Conservation (phyloP, 2,329 filamentous ascomycete species). For the Cryphonectria parasitica region DNA sequence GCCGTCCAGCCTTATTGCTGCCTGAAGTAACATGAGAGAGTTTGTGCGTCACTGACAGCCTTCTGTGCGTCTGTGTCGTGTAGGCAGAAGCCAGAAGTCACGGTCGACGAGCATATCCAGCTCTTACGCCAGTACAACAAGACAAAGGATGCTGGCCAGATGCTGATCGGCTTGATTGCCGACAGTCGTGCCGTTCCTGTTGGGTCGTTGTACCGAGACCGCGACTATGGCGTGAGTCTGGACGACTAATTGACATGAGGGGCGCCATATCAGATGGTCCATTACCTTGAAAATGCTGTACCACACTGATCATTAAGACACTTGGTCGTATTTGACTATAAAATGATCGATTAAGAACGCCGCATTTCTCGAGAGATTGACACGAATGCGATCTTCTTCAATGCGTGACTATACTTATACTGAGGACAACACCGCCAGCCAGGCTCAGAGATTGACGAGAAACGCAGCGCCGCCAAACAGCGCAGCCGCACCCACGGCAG, state of each 20-base stretch:
- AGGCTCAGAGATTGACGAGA: conserved; percentile 14
- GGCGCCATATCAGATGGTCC: no score
- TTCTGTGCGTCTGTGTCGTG: not conserved
- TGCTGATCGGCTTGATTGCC: conserved; percentile 44
- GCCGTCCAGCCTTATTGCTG: not conserved
- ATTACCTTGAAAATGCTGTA: not conserved
- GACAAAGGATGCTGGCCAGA: conserved; percentile 43
- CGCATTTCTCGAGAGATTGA: not conserved
- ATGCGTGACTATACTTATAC: not conserved
- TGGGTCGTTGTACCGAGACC: conserved; percentile 37
- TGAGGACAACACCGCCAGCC: not conserved
- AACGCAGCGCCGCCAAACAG: conserved; percentile 24
- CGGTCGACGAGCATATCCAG: conserved; percentile 34
- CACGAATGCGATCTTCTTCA: not conserved
- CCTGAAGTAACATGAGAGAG: not conserved
- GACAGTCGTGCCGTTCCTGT: conserved; percentile 41
- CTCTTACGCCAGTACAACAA: conserved; percentile 44
- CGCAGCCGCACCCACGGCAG: conserved; percentile 21
- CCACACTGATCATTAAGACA: not conserved
- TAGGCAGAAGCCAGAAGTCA: conserved; percentile 32
- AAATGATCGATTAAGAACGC: not conserved
- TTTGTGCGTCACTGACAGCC: not conserved
- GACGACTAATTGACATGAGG: conserved; percentile 30
- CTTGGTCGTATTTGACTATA: not conserved
- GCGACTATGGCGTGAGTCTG: conserved; percentile 38